Evolutionary conservation across 768 basidiomycete genomes (phyloP).

Genomic region (Amanita molliuscula): DNA sequence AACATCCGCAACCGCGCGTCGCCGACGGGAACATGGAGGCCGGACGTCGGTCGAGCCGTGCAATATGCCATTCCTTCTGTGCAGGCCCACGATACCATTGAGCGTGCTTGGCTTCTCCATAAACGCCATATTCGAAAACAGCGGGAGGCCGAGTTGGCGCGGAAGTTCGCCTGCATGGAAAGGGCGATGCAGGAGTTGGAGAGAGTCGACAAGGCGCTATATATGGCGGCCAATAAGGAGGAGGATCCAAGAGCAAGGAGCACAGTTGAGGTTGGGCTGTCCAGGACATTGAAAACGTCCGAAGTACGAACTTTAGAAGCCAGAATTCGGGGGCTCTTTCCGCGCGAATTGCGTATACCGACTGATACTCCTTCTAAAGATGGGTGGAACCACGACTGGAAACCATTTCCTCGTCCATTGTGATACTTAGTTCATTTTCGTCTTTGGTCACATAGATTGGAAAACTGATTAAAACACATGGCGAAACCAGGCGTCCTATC

Average conservation of each 20-base stretch:
- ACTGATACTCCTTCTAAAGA: constrained; percentile 73
- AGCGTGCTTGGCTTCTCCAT: constrained; percentile 83
- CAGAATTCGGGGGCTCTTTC: constrained; percentile 73
- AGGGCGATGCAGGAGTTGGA: constrained; percentile 77
- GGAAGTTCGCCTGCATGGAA: constrained; percentile 78
- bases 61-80: constrained; percentile 79
- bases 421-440: constrained; percentile 16
- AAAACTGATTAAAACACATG: background rate
- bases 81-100: constrained; percentile 88
- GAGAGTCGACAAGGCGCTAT: constrained; percentile 45
- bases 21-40: constrained; percentile 79
- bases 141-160: constrained; percentile 54
- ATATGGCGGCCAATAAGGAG: constrained; percentile 60
- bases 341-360: constrained; percentile 78
- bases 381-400: constrained; percentile 89
- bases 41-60: constrained; percentile 66
- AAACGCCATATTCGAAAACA: constrained; percentile 63
- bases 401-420: constrained; percentile 46
- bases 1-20: constrained; percentile 61
- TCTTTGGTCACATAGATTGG: background rate
- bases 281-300: constrained; percentile 51
- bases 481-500: background rate
- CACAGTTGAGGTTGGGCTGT: constrained; percentile 41
- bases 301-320: constrained; percentile 70
- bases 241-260: constrained; percentile 66